A percentile compares a stretch with the other conserved stretches of the same genome.
Conservation (phyloP, 1,284 basidiomycete species). For the Leccinum pachyderme region DNA sequence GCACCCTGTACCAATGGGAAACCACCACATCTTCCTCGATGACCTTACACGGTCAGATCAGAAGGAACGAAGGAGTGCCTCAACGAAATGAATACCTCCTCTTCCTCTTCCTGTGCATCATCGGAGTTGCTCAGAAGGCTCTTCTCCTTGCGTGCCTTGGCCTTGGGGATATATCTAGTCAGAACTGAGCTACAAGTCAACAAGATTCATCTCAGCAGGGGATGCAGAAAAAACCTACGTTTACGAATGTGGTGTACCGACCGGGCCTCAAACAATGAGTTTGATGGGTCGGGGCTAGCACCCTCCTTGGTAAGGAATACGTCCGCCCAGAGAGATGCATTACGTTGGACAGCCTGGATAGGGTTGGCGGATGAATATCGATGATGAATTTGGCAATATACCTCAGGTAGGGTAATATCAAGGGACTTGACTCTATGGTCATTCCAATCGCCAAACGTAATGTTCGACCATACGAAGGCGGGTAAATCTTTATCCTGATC, state of each 20-base stretch:
- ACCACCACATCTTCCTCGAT: constrained; percentile 56
- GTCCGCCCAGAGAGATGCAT: constrained; percentile 85
- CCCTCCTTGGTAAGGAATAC: constrained; percentile 75
- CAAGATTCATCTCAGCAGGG: constrained; percentile 7
- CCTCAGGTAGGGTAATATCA: constrained; percentile 72
- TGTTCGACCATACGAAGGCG: constrained; percentile 75
- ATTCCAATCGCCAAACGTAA: constrained; percentile 81
- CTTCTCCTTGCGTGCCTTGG: constrained; percentile 78
- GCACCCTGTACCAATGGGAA: constrained; percentile 82
- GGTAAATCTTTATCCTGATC: constrained; percentile 56
- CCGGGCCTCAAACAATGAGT: constrained; percentile 48
- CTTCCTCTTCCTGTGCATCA: constrained; percentile 41
- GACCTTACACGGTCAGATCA: constrained; percentile 18
- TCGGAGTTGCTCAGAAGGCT: constrained; percentile 61
- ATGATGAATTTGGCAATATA: constrained; percentile 32
- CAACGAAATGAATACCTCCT: constrained; percentile 32
- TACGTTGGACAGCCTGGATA: constrained; percentile 68
- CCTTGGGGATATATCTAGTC: constrained; percentile 77
- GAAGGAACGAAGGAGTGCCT: constrained; percentile 5
- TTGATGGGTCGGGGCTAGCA: constrained; percentile 61
- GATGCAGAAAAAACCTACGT: constrained; percentile 45
- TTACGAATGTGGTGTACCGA: constrained; percentile 79
- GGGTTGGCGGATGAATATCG: constrained; percentile 4
- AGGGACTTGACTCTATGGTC: constrained; percentile 66
- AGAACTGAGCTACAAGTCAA: constrained; percentile 53